Evolutionary conservation across 2,329 filamentous ascomycete genomes (phyloP), one percentile per base, ranked within the genome.

Genomic region (Aureobasidium mangrovei): DNA sequence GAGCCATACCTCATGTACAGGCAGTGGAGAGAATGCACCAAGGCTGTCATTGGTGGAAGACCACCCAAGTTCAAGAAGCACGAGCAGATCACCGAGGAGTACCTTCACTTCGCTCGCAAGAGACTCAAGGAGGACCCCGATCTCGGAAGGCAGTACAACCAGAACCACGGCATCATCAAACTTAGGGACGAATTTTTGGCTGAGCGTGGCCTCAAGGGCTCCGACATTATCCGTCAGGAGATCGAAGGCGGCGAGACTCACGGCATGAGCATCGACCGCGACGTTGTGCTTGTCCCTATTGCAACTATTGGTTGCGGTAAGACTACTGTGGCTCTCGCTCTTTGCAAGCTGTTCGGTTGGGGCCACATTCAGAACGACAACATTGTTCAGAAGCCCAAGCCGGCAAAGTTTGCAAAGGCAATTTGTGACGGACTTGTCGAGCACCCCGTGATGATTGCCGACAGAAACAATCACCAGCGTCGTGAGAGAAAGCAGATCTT

Each of bases 1-100:
- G 93, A 98, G 72, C 93, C 93, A 0, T 98, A 98, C 67, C 75
- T 98, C 57, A 94, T 98, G 89, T 98, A 97, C 72, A 84, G 93
- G 27, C 93, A 98, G 73, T 98, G 93, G 93, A 84, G 93, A 58
- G 93, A 98, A 72, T 95, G 88, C 67, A 98, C 93, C 40, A 97
- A 95, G 69, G 80, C 88, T 4, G 71, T 97, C 55, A 96, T 98
- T 61, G 65, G 78, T 1, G 86, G 86, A 10, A 86, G 81, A 62
- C 72, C 81, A 38, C 88, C 91, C 8, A 86, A 79, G 60, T 86
- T 81, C 73, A 91, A 83, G 73, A 97, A 97, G 70, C 93, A 98
- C 69, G 74, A 81, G 61, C 81, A 84, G 60, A 93, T 98, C 61
- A 98, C 93, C 0, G 84, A 94, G 65, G 86, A 95, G 65, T 98